Percentiles rank a stretch among this genome's conserved stretches.
phyloP scores from a whole-genome alignment of 305 asterid species.

The Ruellia speciosa region DNA sequence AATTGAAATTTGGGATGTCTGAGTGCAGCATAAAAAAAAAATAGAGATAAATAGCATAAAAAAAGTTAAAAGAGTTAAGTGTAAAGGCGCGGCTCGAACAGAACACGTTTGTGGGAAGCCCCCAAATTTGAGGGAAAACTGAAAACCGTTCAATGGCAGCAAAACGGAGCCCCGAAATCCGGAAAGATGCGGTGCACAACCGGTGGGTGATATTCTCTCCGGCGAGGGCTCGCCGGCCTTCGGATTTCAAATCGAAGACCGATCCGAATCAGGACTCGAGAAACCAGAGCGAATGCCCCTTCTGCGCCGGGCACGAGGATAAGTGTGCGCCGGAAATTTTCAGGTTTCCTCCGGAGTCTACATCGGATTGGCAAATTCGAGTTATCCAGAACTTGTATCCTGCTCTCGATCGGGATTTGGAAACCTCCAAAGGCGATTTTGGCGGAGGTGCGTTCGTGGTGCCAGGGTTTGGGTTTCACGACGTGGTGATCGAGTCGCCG shows the following conservation, averaged over 20 bases:
- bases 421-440: constrained; percentile 11
- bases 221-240: constrained; percentile 82
- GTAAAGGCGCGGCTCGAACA: too few relatives aligned
- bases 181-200: constrained; percentile 63
- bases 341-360: constrained; percentile 51
- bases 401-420: constrained; percentile 62
- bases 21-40: too few relatives aligned
- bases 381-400: constrained; percentile 86
- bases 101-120: too few relatives aligned
- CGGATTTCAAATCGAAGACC: constrained; percentile 79
- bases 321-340: constrained; percentile 92
- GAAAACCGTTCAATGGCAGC: constrained; percentile 29
- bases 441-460: constrained; percentile 31
- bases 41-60: too few relatives aligned
- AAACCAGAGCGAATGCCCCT: constrained; percentile 49
- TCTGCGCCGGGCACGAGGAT: constrained; percentile 80
- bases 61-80: too few relatives aligned
- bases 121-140: too few relatives aligned
- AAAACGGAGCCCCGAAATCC: constrained; percentile 57
- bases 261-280: constrained; percentile 26
- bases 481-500: constrained; percentile 91
- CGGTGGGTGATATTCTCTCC: constrained; percentile 94
- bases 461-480: constrained; percentile 81
- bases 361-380: constrained; percentile 62
- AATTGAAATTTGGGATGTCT: too few relatives aligned